Conservation (phyloP, 495 filamentous ascomycete genomes). For the Amorphotheca resinae region DNA sequence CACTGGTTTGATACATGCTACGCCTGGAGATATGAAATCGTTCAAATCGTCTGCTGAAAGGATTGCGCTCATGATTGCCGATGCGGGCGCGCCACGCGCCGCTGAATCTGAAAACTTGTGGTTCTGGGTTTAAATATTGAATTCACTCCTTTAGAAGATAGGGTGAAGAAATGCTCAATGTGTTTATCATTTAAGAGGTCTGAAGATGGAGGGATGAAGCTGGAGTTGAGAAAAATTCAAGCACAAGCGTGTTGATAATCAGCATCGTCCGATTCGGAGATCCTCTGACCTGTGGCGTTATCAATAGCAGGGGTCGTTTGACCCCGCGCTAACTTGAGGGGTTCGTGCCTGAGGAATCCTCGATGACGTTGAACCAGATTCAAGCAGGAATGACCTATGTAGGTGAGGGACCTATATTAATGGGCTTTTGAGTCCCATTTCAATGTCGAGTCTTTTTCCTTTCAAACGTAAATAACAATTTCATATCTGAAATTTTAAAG, state of each 20-base stretch:
- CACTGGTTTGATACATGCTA: conserved; percentile 96
- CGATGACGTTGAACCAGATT: background rate
- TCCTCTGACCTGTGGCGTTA: background rate
- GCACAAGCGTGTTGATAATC: background rate
- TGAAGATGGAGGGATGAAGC: too few relatives aligned
- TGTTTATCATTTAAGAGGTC: too few relatives aligned
- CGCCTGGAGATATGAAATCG: conserved; percentile 95
- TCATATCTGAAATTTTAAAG: background rate
- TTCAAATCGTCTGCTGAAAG: conserved; percentile 93
- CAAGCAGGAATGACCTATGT: background rate
- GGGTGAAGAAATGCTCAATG: too few relatives aligned
- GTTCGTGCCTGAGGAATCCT: background rate
- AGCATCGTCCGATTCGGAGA: background rate
- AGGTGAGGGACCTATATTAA: background rate
- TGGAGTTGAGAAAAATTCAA: too few relatives aligned
- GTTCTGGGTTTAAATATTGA: background rate
- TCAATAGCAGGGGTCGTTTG: background rate
- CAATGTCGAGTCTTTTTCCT: background rate
- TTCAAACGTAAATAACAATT: background rate
- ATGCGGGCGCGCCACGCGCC: conserved; percentile 6
- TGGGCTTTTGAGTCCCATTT: background rate
- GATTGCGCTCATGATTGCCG: conserved; percentile 69
- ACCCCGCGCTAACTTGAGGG: background rate
- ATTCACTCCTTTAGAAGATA: too few relatives aligned
- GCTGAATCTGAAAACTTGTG: background rate